Percentiles rank a stretch among this genome's conserved stretches.
Evolutionary conservation across 2,329 filamentous ascomycete genomes (phyloP).

Genomic region (Xylariaceae sp.): DNA sequence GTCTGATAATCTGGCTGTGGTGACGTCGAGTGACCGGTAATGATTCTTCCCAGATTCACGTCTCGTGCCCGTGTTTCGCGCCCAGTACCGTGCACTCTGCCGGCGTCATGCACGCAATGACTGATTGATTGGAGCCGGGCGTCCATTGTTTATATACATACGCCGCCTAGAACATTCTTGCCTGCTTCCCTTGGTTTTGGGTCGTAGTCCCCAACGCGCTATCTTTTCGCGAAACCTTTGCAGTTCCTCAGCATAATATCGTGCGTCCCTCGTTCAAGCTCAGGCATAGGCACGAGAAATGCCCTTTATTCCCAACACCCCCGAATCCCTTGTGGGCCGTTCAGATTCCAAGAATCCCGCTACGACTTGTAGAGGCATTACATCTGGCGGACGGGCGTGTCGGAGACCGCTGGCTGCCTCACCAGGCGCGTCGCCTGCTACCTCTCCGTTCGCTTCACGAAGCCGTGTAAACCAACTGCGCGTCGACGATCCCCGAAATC

Average conservation of each 20-base stretch:
- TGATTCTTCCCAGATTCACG: slow-evolving; percentile 3
- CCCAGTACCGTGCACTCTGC: slow-evolving; percentile 12
- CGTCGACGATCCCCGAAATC: slow-evolving; percentile 52
- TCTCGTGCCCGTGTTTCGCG: slow-evolving; percentile 8
- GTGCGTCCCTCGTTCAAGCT: no score
- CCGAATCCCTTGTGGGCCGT: slow-evolving; percentile 74
- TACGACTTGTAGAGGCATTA: slow-evolving; percentile 86
- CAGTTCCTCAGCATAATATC: no score
- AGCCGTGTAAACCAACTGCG: slow-evolving; percentile 33
- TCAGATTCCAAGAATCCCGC: slow-evolving; percentile 81
- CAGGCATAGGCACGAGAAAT: slow-evolving; percentile 38
- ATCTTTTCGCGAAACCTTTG: no score
- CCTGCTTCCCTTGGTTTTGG: not conserved
- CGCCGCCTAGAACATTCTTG: not conserved
- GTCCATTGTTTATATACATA: not conserved
- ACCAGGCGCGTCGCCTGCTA: slow-evolving; percentile 32
- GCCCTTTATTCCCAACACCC: slow-evolving; percentile 69
- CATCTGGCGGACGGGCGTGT: slow-evolving; percentile 77
- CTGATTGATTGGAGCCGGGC: not conserved
- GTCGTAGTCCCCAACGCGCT: no score
- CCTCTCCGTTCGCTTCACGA: slow-evolving; percentile 22
- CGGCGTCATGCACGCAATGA: not conserved
- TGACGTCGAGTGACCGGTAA: slow-evolving; percentile 6
- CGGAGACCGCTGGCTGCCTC: slow-evolving; percentile 63
- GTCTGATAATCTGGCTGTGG: not conserved